Evolutionary conservation across 2,329 filamentous ascomycete species (phyloP).

Genomic region (Fusarium armeniacum): DNA sequence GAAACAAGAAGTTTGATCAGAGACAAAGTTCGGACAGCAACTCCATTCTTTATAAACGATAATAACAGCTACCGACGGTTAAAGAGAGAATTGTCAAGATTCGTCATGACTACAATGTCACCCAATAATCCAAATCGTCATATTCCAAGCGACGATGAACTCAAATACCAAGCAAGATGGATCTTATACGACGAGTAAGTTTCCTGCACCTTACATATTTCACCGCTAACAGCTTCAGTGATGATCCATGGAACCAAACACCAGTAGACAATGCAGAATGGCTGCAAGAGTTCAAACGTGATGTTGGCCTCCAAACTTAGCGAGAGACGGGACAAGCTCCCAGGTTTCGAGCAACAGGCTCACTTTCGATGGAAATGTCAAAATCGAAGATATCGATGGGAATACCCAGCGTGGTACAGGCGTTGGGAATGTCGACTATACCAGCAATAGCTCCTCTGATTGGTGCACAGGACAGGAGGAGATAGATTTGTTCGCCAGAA

Average conservation of each 20-base stretch:
- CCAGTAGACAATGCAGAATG: conserved; percentile 44
- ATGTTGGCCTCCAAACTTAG: conserved; percentile 33
- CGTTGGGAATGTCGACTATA: conserved; percentile 91
- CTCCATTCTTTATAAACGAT: conserved; percentile 42
- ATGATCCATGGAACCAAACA: conserved; percentile 46
- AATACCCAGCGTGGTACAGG: conserved; percentile 87
- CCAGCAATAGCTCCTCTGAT: conserved; percentile 91
- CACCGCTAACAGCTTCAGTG: conserved; percentile 22
- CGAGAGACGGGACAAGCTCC: conserved; percentile 44
- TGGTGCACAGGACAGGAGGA: conserved; percentile 87
- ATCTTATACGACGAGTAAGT: conserved; percentile 43
- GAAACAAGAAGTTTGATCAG: conserved; percentile 15
- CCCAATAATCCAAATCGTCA: conserved; percentile 40
- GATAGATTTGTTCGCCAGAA: conserved; percentile 82
- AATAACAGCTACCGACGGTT: conserved; percentile 41
- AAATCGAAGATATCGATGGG: conserved; percentile 97
- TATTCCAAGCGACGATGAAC: conserved; percentile 37
- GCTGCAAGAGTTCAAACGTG: conserved; percentile 43
- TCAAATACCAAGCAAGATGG: conserved; percentile 41
- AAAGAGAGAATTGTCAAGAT: conserved; percentile 32
- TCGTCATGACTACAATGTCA: conserved; percentile 42
- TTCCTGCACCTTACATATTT: accelerated
- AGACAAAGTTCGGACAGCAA: conserved; percentile 34
- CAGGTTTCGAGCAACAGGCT: conserved; percentile 58
- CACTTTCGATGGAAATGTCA: conserved; percentile 78